Evolutionary conservation across 73 alveolate genomes (phyloP).

Genomic region (Paramecium sonneborni): DNA sequence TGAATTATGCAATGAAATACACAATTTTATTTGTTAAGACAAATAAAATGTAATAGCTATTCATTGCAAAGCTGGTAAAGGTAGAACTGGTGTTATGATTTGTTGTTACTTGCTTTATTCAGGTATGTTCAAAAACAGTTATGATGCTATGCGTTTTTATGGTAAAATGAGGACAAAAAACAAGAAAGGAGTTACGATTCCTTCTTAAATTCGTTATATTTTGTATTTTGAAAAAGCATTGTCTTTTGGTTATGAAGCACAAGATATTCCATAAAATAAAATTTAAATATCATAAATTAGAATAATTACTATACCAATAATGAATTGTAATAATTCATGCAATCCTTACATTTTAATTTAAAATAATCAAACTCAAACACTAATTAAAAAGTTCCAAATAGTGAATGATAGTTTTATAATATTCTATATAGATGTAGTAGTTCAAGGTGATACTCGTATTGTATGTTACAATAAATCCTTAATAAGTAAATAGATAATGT

Average conservation of each 20-base stretch:
- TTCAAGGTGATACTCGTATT: constrained; percentile 83
- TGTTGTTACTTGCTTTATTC: constrained; percentile 95
- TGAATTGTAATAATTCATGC: constrained; percentile 46
- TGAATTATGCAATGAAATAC: constrained; percentile 88
- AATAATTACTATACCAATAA: constrained; percentile 77
- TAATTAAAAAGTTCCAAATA: not conserved
- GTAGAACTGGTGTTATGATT: constrained; percentile 99
- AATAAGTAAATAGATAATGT: constrained; percentile 68
- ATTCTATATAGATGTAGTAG: not conserved
- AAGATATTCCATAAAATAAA: constrained; percentile 52
- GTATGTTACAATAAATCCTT: constrained; percentile 73
- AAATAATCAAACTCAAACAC: not conserved
- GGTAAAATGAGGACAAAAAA: constrained; percentile 95
- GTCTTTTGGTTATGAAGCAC: not conserved
- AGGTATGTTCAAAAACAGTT: constrained; percentile 78
- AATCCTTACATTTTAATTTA: not conserved
- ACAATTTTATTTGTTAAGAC: constrained; percentile 73
- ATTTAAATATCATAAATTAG: constrained; percentile 46
- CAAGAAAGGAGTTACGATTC: constrained; percentile 98
- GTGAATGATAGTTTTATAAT: not conserved
- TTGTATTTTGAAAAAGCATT: constrained; percentile 88
- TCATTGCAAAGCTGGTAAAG: constrained; percentile 99
- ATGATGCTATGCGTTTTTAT: constrained; percentile 92
- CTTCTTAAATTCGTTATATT: constrained; percentile 94
- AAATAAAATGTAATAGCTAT: constrained; percentile 92